These are phyloP conservation scores for Plectranthus barbatus DNA, from an alignment of 257 asterid genomes.

Conservation along the genomic window DNA sequence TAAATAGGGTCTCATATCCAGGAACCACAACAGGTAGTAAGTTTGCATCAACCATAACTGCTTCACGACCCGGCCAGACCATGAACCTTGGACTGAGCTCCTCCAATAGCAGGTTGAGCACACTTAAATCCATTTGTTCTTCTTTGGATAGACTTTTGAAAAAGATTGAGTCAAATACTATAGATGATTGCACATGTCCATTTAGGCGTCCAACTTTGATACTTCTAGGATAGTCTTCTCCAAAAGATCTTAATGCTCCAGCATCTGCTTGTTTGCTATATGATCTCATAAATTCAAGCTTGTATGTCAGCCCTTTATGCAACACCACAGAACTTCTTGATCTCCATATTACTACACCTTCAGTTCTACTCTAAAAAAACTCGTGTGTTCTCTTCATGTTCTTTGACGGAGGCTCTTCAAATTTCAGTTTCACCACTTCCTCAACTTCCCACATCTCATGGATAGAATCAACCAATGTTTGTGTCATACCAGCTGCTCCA, in stretches of 20 bases:
- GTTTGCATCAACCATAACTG: constrained; percentile 91
- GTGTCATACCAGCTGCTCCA: constrained; percentile 78
- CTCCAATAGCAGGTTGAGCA: constrained; percentile 53
- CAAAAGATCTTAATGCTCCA: constrained; percentile 17
- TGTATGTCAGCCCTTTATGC: constrained; percentile 75
- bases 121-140: constrained; percentile 49
- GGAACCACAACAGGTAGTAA: constrained; percentile 61
- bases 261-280: constrained; percentile 30
- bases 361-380: constrained; percentile 78
- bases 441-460: constrained; percentile 72
- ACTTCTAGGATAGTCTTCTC: constrained; percentile 19
- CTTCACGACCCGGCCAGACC: constrained; percentile 86
- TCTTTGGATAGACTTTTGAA: constrained; percentile 31
- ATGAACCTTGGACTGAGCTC: constrained; percentile 77
- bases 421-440: constrained; percentile 77
- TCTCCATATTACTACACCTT: constrained; percentile 88
- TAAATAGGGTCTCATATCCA: constrained; percentile 63
- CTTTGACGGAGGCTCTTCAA: constrained; percentile 69
- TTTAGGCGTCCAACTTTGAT: constrained; percentile 8
- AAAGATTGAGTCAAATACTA: constrained; percentile 14
- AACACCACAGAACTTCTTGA: constrained; percentile 75
- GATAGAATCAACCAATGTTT: constrained; percentile 53
- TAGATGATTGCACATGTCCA: too few relatives aligned
- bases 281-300: constrained; percentile 62
- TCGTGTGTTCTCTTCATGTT: constrained; percentile 87